phyloP scores from a whole-genome alignment of 495 filamentous ascomycete species.

The Talaromyces wortmannii region DNA sequence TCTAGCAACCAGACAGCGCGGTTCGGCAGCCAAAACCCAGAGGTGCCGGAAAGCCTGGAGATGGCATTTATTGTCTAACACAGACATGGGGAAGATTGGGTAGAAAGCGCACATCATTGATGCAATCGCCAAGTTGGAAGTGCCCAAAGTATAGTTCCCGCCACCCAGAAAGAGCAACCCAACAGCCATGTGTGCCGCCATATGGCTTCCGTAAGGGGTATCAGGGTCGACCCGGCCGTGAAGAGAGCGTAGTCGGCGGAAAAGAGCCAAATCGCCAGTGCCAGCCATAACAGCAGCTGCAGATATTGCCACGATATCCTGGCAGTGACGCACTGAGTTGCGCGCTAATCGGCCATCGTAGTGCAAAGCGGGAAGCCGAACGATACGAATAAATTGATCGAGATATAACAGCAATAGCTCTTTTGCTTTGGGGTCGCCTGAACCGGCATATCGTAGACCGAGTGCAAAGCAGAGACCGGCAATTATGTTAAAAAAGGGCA shows the following conservation, averaged over 20 bases:
- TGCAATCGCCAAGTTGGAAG: constrained; percentile 78
- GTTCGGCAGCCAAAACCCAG: constrained; percentile 91
- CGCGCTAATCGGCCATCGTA: constrained; percentile 80
- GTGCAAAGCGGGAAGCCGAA: constrained; percentile 53
- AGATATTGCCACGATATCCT: constrained; percentile 75
- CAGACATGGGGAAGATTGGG: constrained; percentile 78
- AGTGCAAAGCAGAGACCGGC: constrained; percentile 83
- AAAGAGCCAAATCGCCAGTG: constrained; percentile 81
- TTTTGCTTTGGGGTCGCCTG: constrained; percentile 59
- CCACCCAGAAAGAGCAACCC: constrained; percentile 87
- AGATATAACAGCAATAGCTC: constrained; percentile 80
- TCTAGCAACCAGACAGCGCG: constrained; percentile 77
- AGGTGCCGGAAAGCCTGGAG: constrained; percentile 96
- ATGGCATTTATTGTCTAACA: constrained; percentile 90
- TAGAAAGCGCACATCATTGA: constrained; percentile 89
- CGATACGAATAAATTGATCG: constrained; percentile 79
- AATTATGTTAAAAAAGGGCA: constrained; percentile 90
- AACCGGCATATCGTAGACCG: constrained; percentile 83
- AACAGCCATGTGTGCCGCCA: constrained; percentile 87
- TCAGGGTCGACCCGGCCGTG: constrained; percentile 83
- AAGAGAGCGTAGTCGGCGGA: constrained; percentile 79
- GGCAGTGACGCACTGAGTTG: constrained; percentile 80
- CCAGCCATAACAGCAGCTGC: constrained; percentile 91
- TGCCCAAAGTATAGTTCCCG: constrained; percentile 87
- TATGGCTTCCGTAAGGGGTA: constrained; percentile 86